Percentiles rank a stretch among this genome's conserved stretches.
Conservation (phyloP, 306 rosid species). For the Fagus sylvatica region DNA sequence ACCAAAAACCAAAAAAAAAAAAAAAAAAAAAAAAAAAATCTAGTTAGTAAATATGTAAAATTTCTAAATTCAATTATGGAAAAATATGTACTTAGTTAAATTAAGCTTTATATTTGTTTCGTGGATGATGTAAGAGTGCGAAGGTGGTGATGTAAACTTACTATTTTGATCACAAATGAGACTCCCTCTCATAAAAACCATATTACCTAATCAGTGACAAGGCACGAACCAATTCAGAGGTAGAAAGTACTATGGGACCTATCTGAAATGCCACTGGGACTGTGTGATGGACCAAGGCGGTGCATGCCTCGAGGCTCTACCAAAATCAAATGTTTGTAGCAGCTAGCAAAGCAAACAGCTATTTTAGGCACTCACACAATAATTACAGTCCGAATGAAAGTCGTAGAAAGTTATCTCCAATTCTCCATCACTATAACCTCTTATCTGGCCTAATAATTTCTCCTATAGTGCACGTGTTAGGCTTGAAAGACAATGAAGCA, state of each 20-base stretch:
- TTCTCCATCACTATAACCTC: neutral
- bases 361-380: neutral
- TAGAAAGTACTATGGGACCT: neutral
- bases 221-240: neutral
- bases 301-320: neutral
- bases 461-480: neutral
- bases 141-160: too few relatives aligned
- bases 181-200: neutral
- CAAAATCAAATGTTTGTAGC: neutral
- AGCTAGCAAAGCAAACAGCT: neutral
- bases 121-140: neutral
- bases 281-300: neutral
- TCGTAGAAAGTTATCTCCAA: neutral
- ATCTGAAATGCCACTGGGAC: neutral
- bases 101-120: neutral
- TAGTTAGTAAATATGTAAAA: too few relatives aligned
- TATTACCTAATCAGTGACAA: neutral
- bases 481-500: neutral
- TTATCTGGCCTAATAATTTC: neutral
- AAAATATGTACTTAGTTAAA: neutral
- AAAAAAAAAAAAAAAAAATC: too few relatives aligned
- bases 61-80: too few relatives aligned
- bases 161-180: neutral
- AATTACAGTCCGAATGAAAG: neutral
- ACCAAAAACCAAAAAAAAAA: too few relatives aligned